Evolutionary conservation across 2,329 filamentous ascomycete species (phyloP).

Genomic region (Tolypocladium pustulatum): DNA sequence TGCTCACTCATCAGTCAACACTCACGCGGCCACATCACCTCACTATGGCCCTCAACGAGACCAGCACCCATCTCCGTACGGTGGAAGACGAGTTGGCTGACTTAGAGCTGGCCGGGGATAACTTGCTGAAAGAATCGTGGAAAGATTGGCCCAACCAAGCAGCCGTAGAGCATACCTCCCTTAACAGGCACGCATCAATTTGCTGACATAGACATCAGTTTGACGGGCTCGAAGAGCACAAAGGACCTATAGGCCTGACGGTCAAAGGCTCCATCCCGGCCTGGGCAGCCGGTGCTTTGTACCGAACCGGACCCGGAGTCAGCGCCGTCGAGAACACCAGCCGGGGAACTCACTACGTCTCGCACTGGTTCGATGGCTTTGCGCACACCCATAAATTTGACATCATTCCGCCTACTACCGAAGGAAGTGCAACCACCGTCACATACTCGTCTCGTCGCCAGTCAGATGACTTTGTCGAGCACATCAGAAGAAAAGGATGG

Average conservation of each 20-base stretch:
- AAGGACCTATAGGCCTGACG: constrained; percentile 49
- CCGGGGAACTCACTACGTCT: constrained; percentile 46
- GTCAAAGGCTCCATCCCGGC: constrained; percentile 58
- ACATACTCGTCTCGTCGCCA: constrained; percentile 63
- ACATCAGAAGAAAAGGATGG: constrained; percentile 49
- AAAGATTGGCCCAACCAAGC: constrained; percentile 37
- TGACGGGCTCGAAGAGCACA: constrained; percentile 54
- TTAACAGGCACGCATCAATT: neutral
- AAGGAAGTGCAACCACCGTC: constrained; percentile 28
- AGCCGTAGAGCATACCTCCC: constrained; percentile 21
- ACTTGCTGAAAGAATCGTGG: constrained; percentile 22
- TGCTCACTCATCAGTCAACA: neutral
- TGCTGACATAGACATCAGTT: constrained; percentile 38
- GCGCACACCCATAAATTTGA: constrained; percentile 63
- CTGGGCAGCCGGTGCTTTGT: constrained; percentile 63
- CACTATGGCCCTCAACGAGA: constrained; percentile 15
- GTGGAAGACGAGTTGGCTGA: constrained; percentile 17
- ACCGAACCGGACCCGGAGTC: constrained; percentile 62
- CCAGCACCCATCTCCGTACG: constrained; percentile 16
- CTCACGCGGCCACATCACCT: neutral
- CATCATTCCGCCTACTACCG: constrained; percentile 34
- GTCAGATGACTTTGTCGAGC: constrained; percentile 50
- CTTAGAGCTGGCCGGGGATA: constrained; percentile 9
- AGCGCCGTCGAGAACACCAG: constrained; percentile 48
- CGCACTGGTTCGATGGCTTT: constrained; percentile 77